Base-by-base conservation (phyloP, 306 rosid species). In the barrel medic (Medicago truncatula) region DNA sequence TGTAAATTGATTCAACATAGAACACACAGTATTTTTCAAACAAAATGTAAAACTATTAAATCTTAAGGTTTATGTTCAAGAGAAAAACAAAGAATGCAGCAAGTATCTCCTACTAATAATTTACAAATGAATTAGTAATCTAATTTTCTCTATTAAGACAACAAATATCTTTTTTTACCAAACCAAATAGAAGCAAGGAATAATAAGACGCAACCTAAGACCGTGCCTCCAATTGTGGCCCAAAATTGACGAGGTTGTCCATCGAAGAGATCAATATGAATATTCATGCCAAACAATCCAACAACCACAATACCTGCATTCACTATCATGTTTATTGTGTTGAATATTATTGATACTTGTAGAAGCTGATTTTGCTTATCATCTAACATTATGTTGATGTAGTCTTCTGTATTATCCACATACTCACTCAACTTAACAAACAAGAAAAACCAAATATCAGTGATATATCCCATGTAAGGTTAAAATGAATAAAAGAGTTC, bases 311-410 rank as follows among this genome's bases (percentile, higher is more conserved):
- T 71, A 11, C 82, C 77, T 0, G 75, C 86, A 66, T 25, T 82
- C 0, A 78, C 0, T 21, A 85, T 70, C 81, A 81, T 21, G 57
- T 56, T 85, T 9, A 78, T 11, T 9, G 71, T 66, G 34, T 66
- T 25, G 17, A 81, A 52, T 59, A 14, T 66, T 18, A 91, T 86
- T 70, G 87, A 84, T 86, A 80, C 90, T 75, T 91, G 98, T 7
- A 89, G 87, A 49, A 94, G 94, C 61, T 91, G 87, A 74, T 93
- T 89, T 87, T 76, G 86, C 67, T 93, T 93, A 86, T 89, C 98
- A 79, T 93, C 97, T 86, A 93, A 73, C 89, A 87, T 91, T 77
- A 93, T 91, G 87, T 93, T 91, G 81, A 93, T 89, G 80, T 81
- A 89, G 79, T 93, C 98, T 67, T 93, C 92, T 3, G 97, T 91